A percentile compares a stretch with the other conserved stretches of the same genome.
These are phyloP conservation scores for Boletus vinaceobasis DNA, from an alignment of 768 basidiomycete species.

Conservation along the genomic window DNA sequence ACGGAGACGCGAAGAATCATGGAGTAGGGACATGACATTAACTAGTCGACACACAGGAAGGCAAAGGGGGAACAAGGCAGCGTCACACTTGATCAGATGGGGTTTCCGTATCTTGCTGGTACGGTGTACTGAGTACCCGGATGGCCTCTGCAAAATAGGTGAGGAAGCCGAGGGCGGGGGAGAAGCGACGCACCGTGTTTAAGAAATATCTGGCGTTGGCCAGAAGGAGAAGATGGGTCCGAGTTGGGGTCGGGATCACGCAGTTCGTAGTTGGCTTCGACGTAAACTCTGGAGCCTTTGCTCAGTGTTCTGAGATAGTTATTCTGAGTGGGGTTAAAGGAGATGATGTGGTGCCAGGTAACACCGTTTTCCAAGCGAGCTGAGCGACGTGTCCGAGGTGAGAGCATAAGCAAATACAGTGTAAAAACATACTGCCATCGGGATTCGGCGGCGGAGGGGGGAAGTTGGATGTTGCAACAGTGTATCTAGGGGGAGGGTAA, in stretches of 20 bases:
- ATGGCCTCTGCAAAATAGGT: conserved; percentile 45
- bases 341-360: conserved; percentile 76
- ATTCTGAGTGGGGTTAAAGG: conserved; percentile 61
- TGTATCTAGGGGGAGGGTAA: conserved; percentile 49
- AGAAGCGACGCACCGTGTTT: conserved; percentile 57
- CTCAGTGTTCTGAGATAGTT: conserved; percentile 60
- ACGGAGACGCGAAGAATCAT: neutral
- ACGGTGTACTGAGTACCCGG: conserved; percentile 42
- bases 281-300: conserved; percentile 75
- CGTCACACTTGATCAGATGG: conserved; percentile 20
- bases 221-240: conserved; percentile 62
- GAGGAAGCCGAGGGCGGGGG: neutral
- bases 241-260: conserved; percentile 66
- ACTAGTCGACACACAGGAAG: neutral
- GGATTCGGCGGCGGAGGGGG: conserved; percentile 53
- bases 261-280: conserved; percentile 76
- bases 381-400: conserved; percentile 23
- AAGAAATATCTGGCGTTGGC: conserved; percentile 80
- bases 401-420: neutral
- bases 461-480: conserved; percentile 69
- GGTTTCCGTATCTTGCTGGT: conserved; percentile 19
- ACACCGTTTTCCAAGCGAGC: conserved; percentile 51
- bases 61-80: neutral
- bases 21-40: neutral
- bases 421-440: conserved; percentile 53